Evolutionary conservation across 2,329 filamentous ascomycete species (phyloP).

Genomic region (Hymenoscyphus scutula): DNA sequence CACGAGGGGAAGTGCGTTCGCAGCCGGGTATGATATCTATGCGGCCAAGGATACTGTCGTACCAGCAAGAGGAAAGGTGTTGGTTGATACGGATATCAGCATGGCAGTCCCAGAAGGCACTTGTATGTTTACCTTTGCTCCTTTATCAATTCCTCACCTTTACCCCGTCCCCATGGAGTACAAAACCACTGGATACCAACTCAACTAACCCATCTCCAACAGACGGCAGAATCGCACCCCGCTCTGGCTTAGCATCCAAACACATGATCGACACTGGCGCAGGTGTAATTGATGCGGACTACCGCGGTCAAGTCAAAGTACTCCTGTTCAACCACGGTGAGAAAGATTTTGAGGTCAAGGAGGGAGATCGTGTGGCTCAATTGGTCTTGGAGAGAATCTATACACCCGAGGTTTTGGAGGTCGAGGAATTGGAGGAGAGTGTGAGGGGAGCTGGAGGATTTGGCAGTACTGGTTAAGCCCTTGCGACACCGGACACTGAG

Average conservation of each 20-base stretch:
- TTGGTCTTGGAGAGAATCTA: conserved; percentile 91
- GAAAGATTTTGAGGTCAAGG: conserved; percentile 73
- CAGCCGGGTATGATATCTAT: conserved; percentile 94
- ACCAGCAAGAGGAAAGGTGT: conserved; percentile 75
- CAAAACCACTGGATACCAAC: neutral
- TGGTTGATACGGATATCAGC: conserved; percentile 87
- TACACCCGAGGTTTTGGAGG: conserved; percentile 88
- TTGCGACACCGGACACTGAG: neutral
- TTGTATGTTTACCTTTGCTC: conserved; percentile 55
- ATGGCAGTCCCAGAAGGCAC: conserved; percentile 89
- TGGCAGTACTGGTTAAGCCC: conserved; percentile 70
- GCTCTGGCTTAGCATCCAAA: conserved; percentile 88
- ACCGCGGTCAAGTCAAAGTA: conserved; percentile 90
- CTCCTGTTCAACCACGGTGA: conserved; percentile 92
- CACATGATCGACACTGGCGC: conserved; percentile 96
- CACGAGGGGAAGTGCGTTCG: conserved; percentile 83
- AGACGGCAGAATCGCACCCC: conserved; percentile 88
- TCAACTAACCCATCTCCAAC: neutral
- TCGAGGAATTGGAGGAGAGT: conserved; percentile 83
- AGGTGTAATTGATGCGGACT: conserved; percentile 96
- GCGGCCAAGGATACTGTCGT: conserved; percentile 71
- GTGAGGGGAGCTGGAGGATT: conserved; percentile 89
- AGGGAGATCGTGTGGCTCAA: conserved; percentile 90
- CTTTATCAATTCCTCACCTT: neutral
- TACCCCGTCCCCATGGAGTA: neutral